Conservation (phyloP, 2,329 filamentous ascomycete species). For the Penicillium sp. region DNA sequence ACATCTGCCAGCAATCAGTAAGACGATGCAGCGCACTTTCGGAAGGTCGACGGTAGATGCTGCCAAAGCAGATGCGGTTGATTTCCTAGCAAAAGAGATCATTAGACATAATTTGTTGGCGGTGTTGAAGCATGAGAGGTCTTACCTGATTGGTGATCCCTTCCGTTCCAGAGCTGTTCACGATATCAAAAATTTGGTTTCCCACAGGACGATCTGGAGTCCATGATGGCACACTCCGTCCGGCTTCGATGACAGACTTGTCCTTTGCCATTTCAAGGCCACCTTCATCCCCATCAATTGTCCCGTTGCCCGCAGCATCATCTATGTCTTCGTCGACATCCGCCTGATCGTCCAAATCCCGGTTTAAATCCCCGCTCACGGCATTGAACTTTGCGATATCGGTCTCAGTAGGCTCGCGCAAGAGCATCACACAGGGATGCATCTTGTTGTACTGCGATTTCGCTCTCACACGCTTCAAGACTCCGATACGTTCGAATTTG, state of each 20-base stretch:
- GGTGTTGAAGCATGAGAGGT: not conserved
- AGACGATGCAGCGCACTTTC: conserved; percentile 56
- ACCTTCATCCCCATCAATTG: conserved; percentile 15
- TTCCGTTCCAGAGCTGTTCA: conserved; percentile 48
- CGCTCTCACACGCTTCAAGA: conserved; percentile 47
- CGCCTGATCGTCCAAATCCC: conserved; percentile 26
- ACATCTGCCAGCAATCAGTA: conserved; percentile 58
- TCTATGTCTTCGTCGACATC: conserved; percentile 41
- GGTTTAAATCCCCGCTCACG: conserved; percentile 30
- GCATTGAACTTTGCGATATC: conserved; percentile 46
- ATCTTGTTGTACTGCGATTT: conserved; percentile 45
- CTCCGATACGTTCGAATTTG: conserved; percentile 49
- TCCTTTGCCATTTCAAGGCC: conserved; percentile 23
- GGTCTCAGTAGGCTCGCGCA: conserved; percentile 43
- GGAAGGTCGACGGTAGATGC: conserved; percentile 56
- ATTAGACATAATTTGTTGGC: not conserved
- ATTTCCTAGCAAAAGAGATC: conserved; percentile 35
- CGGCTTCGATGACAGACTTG: conserved; percentile 31
- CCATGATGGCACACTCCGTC: conserved; percentile 54
- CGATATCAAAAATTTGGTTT: conserved; percentile 55
- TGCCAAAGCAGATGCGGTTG: conserved; percentile 48
- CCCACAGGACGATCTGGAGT: conserved; percentile 53
- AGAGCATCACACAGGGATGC: conserved; percentile 47
- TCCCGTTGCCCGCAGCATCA: conserved; percentile 15
- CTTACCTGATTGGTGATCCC: conserved; percentile 54